Base-by-base conservation (phyloP, 306 rosid species). In the Acacia crassicarpa region DNA sequence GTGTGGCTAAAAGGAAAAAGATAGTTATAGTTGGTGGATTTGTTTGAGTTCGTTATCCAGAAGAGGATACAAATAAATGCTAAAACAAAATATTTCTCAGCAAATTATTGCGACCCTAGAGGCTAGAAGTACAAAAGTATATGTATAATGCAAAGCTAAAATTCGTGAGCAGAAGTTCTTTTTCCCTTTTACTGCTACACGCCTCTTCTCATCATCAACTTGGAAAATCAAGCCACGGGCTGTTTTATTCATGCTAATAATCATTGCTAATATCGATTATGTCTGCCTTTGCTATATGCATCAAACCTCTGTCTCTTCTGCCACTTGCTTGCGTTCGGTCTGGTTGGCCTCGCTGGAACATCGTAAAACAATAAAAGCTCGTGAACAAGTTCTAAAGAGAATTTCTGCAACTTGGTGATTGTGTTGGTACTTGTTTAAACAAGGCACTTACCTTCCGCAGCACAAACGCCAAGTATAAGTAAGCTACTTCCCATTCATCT, bases 401-500 rank as follows among this genome's bases (percentile, higher is more conserved):
- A 71, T 27, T 33, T 76, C 41, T 8, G 11, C 68, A 56, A 9
- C 71, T 22, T 14, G 40, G 33, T 75, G 69, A 23, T 9, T 4
- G 6, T 45, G 40, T 9, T 71, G 58, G 40, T 44, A 61, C 33
- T 25, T 45, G 9, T 72, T 5, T 13, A 25, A 72, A 46, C 40
- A 72, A 9, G 59, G 3, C 10, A 75, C 88, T 75, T 44, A 88
- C 92, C 95, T 91, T 89, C 81, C 83, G 86, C 79, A 88, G 80
- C 66, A 89, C 92, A 78, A 89, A 91, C 20, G 93, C 78, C 79
- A 89, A 80, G 85, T 91, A 91, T 30, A 89, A 83, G 88, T 91
- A 84, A 27, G 95, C 89, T 58, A 83, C 93, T 83, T 91, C 93
- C 93, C 95, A 91, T 81, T 91, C 93, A 75, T 91, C 93, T 20